Base-by-base conservation (phyloP, 192 early-diverging fungal species). In the Coemansia sp. region DNA sequence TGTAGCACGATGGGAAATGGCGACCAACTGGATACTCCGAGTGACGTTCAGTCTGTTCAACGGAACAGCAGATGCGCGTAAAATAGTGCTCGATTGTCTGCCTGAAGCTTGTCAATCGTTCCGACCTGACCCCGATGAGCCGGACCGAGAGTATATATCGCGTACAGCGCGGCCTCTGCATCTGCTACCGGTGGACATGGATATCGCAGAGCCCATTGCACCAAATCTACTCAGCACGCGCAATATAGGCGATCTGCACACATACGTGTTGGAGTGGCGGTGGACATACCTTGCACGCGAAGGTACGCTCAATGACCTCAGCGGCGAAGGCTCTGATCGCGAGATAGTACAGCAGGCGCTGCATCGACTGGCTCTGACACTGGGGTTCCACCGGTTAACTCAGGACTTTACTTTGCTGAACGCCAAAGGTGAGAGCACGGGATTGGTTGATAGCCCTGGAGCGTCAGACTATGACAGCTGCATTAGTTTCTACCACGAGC, bases 251-350 rank as follows among this genome's bases (percentile, higher is more conserved):
- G 71, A 82, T 44, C 16, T 82, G 67, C 73, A 82, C 38, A 77
- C 79, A 5, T 76, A 82, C 44, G 70, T 82, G 38, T 64, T 82
- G 7, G 79, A 82, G 38, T 82, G 79, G 79, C 74, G 67, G 32
- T 82, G 79, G 79, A 71, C 70, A 14, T 82, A 82, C 41, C 67
- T 76, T 55, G 74, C 79, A 9, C 79, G 74, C 58, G 74, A 82
- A 49, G 73, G 71, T 23, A 76, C 47, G 10, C 60, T 64, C 47
- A 62, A 71, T 51, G 79, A 82, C 41, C 64, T 76, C 22, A 67
- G 67, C 25, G 73, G 74, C 60, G 71, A 82, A 55, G 79, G 74
- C 1, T 69, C 64, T 3, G 79, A 82, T 55, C 63, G 71, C 47
- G 79, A 81, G 38, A 74, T 81, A 58, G 79, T 77, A 7, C 62